Base-by-base conservation (phyloP, 352 stramenopile genomes). In the Globisporangium irregulare region DNA sequence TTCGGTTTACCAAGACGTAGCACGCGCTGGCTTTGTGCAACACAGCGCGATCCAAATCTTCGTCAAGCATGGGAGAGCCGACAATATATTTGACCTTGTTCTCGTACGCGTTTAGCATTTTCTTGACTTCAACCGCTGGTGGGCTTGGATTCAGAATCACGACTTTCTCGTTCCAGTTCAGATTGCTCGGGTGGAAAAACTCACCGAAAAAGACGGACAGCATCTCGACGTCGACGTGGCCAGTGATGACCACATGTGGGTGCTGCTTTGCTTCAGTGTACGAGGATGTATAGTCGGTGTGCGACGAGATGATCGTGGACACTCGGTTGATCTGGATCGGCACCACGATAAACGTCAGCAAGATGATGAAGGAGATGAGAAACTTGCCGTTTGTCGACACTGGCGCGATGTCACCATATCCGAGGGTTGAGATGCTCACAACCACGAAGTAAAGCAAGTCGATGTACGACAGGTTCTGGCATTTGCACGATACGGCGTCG, bases 11-110 rank as follows among this genome's bases (percentile, higher is more conserved):
- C 18, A 92, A 67, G 3, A 94, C 84, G 60, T 83, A 94, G 62
- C 86, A 92, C 3, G 84, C 82, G 22, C 76, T 84, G 2, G 79
- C 81, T 51, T 73, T 70, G 22, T 78, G 70, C 24, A 94, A 57
- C 10, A 87, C 74, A 5, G 83, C 87, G 29, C 87, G 82, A 0
- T 76, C 71, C 18, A 96, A 71, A 51, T 96, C 87, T 60, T 91
- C 79, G 46, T 95, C 86, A 7, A 90, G 76, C 78, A 95, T 80
- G 0, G 87, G 86, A 0, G 80, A 94, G 0, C 89, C 89, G 25
- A 94, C 84, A 27, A 96, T 86, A 62, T 96, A 96, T 62, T 92
- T 87, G 25, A 90, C 82, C 43, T 91, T 93, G 61, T 76, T 89
- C 25, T 93, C 89, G 15, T 92, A 71, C 2, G 67, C 54, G 57